Percentiles rank a stretch among this genome's conserved stretches.
These are phyloP conservation scores for Claviceps purpurea DNA, from an alignment of 2,329 filamentous ascomycete genomes.

Conservation along the genomic window DNA sequence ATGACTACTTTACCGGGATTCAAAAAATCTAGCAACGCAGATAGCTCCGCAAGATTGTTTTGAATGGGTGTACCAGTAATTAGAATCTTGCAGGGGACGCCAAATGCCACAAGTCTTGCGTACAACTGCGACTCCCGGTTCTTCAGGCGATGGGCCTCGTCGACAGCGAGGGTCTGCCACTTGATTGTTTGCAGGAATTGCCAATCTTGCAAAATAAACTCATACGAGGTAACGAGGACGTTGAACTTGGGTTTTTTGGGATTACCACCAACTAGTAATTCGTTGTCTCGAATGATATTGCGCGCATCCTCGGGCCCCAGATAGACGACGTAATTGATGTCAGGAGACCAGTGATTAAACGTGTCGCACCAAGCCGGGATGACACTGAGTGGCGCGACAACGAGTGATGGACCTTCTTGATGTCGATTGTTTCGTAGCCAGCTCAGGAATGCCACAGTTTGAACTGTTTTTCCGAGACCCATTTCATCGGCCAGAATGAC, in stretches of 20 bases:
- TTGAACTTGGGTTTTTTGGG: constrained; percentile 89
- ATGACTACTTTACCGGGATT: constrained; percentile 90
- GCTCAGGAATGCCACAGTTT: constrained; percentile 92
- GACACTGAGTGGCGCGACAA: constrained; percentile 92
- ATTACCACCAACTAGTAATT: constrained; percentile 77
- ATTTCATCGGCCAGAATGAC: constrained; percentile 98
- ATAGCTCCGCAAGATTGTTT: constrained; percentile 87
- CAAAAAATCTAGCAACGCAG: constrained; percentile 86
- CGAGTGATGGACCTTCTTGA: constrained; percentile 90
- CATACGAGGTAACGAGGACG: constrained; percentile 93
- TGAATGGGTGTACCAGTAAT: constrained; percentile 97
- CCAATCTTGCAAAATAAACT: constrained; percentile 82
- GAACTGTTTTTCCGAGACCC: constrained; percentile 95
- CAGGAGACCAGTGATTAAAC: constrained; percentile 90
- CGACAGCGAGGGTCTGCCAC: constrained; percentile 93
- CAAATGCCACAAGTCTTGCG: constrained; percentile 70
- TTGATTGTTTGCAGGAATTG: constrained; percentile 79
- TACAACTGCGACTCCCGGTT: constrained; percentile 94
- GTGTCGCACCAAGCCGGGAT: constrained; percentile 98
- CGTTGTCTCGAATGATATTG: constrained; percentile 77
- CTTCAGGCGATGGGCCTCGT: constrained; percentile 93
- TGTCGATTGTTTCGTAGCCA: constrained; percentile 84
- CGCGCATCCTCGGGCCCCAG: constrained; percentile 80
- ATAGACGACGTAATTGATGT: constrained; percentile 95
- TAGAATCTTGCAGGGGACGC: constrained; percentile 73